Evolutionary conservation across 495 filamentous ascomycete species (phyloP).

Genomic region (Pseudotulostoma volvatum): DNA sequence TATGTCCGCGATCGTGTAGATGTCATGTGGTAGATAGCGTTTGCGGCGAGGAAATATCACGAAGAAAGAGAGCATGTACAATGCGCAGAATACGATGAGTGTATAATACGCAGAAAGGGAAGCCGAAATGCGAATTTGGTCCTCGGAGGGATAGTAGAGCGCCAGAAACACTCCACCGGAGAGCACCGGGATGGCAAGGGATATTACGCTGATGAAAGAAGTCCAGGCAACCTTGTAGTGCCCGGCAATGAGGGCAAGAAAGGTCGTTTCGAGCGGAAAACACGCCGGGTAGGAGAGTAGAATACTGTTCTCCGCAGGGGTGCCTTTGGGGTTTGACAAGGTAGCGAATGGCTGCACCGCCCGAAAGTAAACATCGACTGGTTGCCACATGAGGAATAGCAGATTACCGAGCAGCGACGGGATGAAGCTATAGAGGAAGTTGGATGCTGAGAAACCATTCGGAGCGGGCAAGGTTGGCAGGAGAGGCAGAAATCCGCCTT

Average conservation of each 20-base stretch:
- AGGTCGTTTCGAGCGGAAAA: conserved; percentile 44
- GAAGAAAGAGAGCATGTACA: conserved; percentile 50
- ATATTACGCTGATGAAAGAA: conserved; percentile 46
- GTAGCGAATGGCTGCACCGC: conserved; percentile 59
- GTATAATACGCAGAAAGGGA: conserved; percentile 51
- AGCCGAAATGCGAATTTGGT: conserved; percentile 48
- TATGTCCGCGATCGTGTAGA: conserved; percentile 56
- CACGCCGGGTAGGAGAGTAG: conserved; percentile 57
- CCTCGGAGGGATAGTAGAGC: conserved; percentile 38
- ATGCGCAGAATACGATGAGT: conserved; percentile 44
- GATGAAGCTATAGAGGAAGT: conserved; percentile 79
- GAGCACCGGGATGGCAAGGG: conserved; percentile 53
- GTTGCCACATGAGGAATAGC: conserved; percentile 60
- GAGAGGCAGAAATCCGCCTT: conserved; percentile 51
- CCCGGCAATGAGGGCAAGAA: conserved; percentile 42
- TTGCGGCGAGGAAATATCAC: conserved; percentile 37
- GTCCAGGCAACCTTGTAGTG: conserved; percentile 59
- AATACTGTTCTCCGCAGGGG: conserved; percentile 48
- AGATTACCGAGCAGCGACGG: conserved; percentile 60
- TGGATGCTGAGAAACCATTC: conserved; percentile 61
- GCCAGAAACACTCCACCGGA: conserved; percentile 71
- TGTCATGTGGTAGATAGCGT: conserved; percentile 51
- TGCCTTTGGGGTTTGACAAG: conserved; percentile 40
- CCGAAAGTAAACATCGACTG: conserved; percentile 59
- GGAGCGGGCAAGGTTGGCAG: conserved; percentile 42